Evolutionary conservation across 2,329 filamentous ascomycete genomes (phyloP), one percentile per base, ranked within the genome.

Genomic region (Aspergillus tubingensis): DNA sequence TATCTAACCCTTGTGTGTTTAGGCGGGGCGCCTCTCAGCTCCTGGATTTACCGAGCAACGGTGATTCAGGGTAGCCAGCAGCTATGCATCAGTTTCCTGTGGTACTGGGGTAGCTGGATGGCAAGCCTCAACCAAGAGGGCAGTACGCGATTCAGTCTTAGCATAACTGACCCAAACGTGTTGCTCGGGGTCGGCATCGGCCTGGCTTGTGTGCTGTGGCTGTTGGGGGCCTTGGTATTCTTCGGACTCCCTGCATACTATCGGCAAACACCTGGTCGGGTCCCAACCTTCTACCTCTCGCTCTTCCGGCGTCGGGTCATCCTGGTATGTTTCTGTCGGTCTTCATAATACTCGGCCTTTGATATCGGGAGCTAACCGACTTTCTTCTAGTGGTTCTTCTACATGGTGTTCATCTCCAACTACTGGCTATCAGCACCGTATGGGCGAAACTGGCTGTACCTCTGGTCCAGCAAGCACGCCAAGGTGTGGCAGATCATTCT

Each of bases 391-490:
- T 55, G 53, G 53, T 88, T 88, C 75, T 85, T 88, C 74, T 74
- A 86, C 61, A 81, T 83, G 6, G 84, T 88, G 32, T 75, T 88
- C 60, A 76, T 88, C 32, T 86, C 88, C 70, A 89, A 88, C 73
- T 87, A 86, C 79, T 89, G 85, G 77, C 80, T 89, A 17, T 85
- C 83, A 13, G 81, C 86, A 0, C 85, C 84, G 1, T 89, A 88
- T 66, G 87, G 87, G 43, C 82, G 87, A 53, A 88, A 87, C 71
- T 89, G 87, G 87, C 76, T 78, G 32, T 89, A 55, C 13, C 80
- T 88, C 11, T 88, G 85, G 81, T 78, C 77, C 53, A 84, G 82
- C 17, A 75, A 82, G 32, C 81, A 85, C 65, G 82, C 84, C 2
- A 79, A 81, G 3, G 70, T 76, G 17, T 88, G 85, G 83, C 77